Conservation (phyloP, 352 stramenopile species). For the Peronospora farinosa region DNA sequence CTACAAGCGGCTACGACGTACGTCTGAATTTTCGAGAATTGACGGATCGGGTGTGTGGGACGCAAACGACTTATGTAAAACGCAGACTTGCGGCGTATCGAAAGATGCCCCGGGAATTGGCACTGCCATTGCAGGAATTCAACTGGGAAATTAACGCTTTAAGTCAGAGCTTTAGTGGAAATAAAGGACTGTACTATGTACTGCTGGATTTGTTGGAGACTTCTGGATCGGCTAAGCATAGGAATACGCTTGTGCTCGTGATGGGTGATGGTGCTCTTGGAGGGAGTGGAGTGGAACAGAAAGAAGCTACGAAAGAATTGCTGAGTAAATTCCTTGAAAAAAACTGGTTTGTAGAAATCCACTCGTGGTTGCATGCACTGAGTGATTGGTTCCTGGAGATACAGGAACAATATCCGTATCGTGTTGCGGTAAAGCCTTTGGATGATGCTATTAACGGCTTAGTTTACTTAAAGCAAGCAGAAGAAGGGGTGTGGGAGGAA, state of each 20-base stretch:
- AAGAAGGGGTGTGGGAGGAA: constrained; percentile 20
- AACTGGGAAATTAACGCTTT: constrained; percentile 24
- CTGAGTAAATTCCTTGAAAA: constrained; percentile 30
- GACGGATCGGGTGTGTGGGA: constrained; percentile 23
- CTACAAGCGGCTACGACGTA: constrained; percentile 23
- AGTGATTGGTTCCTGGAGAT: constrained; percentile 31
- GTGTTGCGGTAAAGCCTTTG: constrained; percentile 24
- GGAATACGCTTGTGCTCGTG: constrained; percentile 38
- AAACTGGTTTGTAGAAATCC: constrained; percentile 35
- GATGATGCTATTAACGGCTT: constrained; percentile 25
- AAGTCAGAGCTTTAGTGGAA: constrained; percentile 27
- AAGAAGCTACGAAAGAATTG: constrained; percentile 29
- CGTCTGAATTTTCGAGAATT: constrained; percentile 32
- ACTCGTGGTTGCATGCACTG: constrained; percentile 34
- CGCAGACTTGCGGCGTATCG: constrained; percentile 27
- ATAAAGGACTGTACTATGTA: constrained; percentile 34
- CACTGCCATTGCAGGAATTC: constrained; percentile 15
- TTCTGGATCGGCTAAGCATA: constrained; percentile 12
- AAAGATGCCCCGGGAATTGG: constrained; percentile 26
- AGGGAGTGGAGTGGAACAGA: constrained; percentile 23
- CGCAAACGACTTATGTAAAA: constrained; percentile 6
- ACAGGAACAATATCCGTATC: constrained; percentile 22
- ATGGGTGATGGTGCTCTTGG: constrained; percentile 33
- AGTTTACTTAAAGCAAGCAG: constrained; percentile 23
- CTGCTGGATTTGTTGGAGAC: constrained; percentile 24